Percentiles rank a stretch among this genome's conserved stretches.
These are phyloP conservation scores for Aspergillus thermomutatus DNA, from an alignment of 2,329 filamentous ascomycete species.

Conservation along the genomic window DNA sequence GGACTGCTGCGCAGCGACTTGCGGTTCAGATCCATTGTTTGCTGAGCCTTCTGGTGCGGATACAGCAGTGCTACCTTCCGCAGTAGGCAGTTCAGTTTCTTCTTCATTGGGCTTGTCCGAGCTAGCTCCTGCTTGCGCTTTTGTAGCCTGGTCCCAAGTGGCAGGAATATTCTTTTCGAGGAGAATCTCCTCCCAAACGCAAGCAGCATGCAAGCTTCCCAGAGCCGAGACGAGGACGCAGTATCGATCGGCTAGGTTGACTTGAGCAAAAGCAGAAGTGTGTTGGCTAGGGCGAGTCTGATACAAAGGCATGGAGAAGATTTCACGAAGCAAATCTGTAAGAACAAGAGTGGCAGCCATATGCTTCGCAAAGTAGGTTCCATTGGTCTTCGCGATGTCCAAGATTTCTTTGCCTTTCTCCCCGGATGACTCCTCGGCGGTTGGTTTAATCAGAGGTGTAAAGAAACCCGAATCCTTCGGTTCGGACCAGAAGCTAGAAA, in stretches of 20 bases:
- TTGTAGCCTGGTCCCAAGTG: constrained; percentile 48
- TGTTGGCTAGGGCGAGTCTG: constrained; percentile 60
- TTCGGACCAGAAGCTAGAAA: constrained; percentile 64
- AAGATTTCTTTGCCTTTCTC: constrained; percentile 18
- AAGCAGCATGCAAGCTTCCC: constrained; percentile 72
- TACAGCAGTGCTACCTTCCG: constrained; percentile 17
- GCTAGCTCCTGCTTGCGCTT: constrained; percentile 37
- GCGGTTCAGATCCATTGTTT: constrained; percentile 16
- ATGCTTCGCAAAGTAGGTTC: constrained; percentile 75
- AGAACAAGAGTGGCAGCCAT: constrained; percentile 74
- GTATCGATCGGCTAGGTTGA: constrained; percentile 86
- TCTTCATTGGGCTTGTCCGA: constrained; percentile 42
- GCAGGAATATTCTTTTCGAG: constrained; percentile 71
- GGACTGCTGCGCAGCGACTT: constrained; percentile 11
- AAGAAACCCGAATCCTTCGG: constrained; percentile 62
- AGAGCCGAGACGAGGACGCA: constrained; percentile 68
- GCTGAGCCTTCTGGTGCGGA: constrained; percentile 23
- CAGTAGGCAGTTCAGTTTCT: constrained; percentile 18
- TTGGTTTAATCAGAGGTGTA: constrained; percentile 54
- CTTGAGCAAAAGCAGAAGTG: constrained; percentile 63
- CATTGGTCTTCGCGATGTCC: constrained; percentile 49
- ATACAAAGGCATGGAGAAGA: constrained; percentile 64
- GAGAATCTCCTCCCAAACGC: constrained; percentile 79
- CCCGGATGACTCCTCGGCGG: constrained; percentile 15
- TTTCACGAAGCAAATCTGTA: constrained; percentile 69